phyloP scores from a whole-genome alignment of 768 basidiomycete species.

The Cantharellus anzutake region DNA sequence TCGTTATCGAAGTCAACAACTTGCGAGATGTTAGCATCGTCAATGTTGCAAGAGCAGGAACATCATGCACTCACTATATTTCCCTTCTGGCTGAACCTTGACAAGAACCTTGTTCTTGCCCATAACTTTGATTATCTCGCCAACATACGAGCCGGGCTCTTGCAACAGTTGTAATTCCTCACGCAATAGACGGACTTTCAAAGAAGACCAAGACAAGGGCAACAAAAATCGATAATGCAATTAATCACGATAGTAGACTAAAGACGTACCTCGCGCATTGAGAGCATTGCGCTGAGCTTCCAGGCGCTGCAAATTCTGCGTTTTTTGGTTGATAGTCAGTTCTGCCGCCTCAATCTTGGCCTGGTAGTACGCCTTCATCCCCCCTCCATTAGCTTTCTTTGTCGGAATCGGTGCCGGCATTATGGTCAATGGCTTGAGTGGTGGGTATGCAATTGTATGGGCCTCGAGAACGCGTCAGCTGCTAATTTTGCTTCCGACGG shows the following conservation, averaged over 20 bases:
- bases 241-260: background rate
- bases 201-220: background rate
- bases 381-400: slow-evolving; percentile 12
- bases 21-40: slow-evolving; percentile 15
- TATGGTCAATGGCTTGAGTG: too few relatives aligned
- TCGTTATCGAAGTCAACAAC: slow-evolving; percentile 88
- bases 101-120: slow-evolving; percentile 97
- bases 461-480: too few relatives aligned
- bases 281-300: slow-evolving; percentile 96
- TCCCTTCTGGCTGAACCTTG: slow-evolving; percentile 96
- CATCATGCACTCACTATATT: slow-evolving; percentile 61
- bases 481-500: too few relatives aligned
- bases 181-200: slow-evolving; percentile 61
- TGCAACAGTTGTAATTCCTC: slow-evolving; percentile 88
- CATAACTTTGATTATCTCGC: slow-evolving; percentile 97
- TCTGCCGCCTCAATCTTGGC: slow-evolving; percentile 91
- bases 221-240: background rate
- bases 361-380: slow-evolving; percentile 81
- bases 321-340: slow-evolving; percentile 85
- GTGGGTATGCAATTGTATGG: too few relatives aligned
- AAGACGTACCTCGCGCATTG: slow-evolving; percentile 67
- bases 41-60: background rate
- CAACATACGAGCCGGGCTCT: slow-evolving; percentile 94
- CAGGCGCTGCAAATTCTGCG: slow-evolving; percentile 83
- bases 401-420: background rate